Evolutionary conservation across 2,329 filamentous ascomycete species (phyloP), one percentile per base, ranked within the genome.

Genomic region (Cladosporium sp.): DNA sequence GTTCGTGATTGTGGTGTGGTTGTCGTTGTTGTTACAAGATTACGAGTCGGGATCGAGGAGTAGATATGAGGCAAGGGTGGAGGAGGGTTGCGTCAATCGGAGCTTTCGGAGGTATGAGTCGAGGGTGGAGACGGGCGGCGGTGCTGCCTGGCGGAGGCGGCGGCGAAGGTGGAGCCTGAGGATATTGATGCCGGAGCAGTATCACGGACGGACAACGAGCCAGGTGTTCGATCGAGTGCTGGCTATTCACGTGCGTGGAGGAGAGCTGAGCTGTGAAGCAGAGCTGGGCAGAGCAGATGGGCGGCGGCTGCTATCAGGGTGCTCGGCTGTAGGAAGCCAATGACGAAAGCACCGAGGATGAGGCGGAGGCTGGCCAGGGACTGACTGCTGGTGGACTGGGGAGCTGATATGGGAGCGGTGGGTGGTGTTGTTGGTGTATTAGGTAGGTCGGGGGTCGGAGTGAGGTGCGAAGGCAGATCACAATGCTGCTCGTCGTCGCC

Each of bases 401-500:
- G 53, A 37, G 53, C 10, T n/a, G 53, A 12, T 40, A 40, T 40
- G 60, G 46, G 31, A 26, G 60, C 21, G 46, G 60, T 44, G 49
- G 35, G 29, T 35, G 56, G 28, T 40, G 56, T 40, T 28, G 49
- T 29, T 18, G 49, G 14, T 23, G 62, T 64, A 58, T 65, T 65
- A 65, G 62, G 62, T 59, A 31, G 62, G 44, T 8, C 46, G 16
- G 49, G 26, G 37, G 31, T 29, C 23, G 53, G 53, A 29, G 53
- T 35, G 40, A 21, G 18, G 23, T 58, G 62, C 40, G 57, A 28
- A 12, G 49, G 49, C 62, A 59, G 62, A 58, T 63, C 23, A 50
- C 62, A 59, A 65, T 65, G 53, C 40, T 64, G 52, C 37, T 64
- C 40, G 44, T 58, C 56, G 62, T 65, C 62, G 62, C 62, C 52